Conservation (phyloP, 2,329 filamentous ascomycete species). For the Tolypocladium ovalisporum region DNA sequence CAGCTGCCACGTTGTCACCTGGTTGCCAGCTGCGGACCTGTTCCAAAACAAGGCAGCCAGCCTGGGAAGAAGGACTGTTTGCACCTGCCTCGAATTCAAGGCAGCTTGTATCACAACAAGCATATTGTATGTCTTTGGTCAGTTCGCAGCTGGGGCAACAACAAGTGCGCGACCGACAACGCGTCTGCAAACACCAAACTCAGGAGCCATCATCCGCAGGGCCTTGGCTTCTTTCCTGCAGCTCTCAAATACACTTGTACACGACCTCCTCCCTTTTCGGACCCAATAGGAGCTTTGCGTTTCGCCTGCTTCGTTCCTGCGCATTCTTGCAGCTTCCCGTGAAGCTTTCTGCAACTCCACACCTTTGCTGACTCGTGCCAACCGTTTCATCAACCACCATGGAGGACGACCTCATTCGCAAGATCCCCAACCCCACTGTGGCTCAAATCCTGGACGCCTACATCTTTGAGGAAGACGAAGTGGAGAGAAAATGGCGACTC, state of each 20-base stretch:
- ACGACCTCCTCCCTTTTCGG: background rate
- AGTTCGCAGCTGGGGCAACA: background rate
- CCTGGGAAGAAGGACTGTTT: too few species aligned
- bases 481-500: background rate
- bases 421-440: background rate
- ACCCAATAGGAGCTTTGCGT: background rate
- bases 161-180: background rate
- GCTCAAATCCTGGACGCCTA: background rate
- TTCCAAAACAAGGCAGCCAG: background rate
- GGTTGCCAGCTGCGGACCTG: background rate
- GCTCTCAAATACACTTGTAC: background rate
- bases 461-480: background rate
- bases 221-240: background rate
- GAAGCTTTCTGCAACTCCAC: background rate
- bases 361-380: background rate
- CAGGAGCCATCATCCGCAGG: background rate
- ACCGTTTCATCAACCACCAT: background rate
- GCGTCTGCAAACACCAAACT: background rate
- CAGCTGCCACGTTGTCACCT: background rate
- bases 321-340: background rate
- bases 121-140: too few species aligned
- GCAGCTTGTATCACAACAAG: background rate
- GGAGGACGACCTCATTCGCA: background rate
- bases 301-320: background rate
- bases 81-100: background rate